Conservation (phyloP, 108 stramenopile genomes). For the Conticribra guillardii region DNA sequence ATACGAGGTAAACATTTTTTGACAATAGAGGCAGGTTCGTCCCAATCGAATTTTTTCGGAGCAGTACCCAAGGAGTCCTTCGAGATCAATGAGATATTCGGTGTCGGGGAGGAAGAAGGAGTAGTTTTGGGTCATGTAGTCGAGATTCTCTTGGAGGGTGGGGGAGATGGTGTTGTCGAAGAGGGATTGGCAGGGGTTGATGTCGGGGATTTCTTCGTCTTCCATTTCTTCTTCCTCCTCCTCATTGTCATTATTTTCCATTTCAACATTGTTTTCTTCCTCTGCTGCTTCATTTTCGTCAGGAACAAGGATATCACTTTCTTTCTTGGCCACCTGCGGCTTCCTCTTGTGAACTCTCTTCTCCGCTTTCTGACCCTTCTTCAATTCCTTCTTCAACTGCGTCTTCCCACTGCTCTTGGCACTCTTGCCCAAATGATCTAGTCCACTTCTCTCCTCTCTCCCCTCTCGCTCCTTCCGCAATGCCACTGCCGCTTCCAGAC, state of each 20-base stretch:
- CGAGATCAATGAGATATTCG: slow-evolving; percentile 84
- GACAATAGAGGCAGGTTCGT: slow-evolving; percentile 92
- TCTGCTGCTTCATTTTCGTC: slow-evolving; percentile 11
- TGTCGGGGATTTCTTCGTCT: slow-evolving; percentile 72
- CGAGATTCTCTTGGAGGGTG: slow-evolving; percentile 64
- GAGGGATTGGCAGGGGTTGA: slow-evolving; percentile 84
- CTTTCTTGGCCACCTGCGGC: slow-evolving; percentile 40
- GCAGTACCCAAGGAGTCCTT: slow-evolving; percentile 88
- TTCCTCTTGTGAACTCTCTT: slow-evolving; percentile 41
- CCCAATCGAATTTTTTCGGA: slow-evolving; percentile 96
- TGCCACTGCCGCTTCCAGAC: slow-evolving; percentile 84
- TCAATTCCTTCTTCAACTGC: slow-evolving; percentile 18
- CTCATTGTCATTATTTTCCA: slow-evolving; percentile 3
- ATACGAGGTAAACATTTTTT: slow-evolving; percentile 69
- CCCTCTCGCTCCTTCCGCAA: slow-evolving; percentile 68
- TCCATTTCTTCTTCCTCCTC: slow-evolving; percentile 36
- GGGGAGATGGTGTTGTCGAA: slow-evolving; percentile 79
- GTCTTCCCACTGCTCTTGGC: slow-evolving; percentile 30
- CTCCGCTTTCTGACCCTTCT: slow-evolving; percentile 11
- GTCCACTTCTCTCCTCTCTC: slow-evolving; percentile 50
- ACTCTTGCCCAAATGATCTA: slow-evolving; percentile 70
- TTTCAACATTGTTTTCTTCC: slow-evolving; percentile 19
- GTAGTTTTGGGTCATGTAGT: slow-evolving; percentile 73
- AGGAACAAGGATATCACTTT: slow-evolving; percentile 6
- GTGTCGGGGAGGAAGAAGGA: slow-evolving; percentile 94